Percentiles rank a stretch among this genome's conserved stretches.
phyloP scores from a whole-genome alignment of 192 early-diverging fungal genomes.

The Podila minutissima region DNA sequence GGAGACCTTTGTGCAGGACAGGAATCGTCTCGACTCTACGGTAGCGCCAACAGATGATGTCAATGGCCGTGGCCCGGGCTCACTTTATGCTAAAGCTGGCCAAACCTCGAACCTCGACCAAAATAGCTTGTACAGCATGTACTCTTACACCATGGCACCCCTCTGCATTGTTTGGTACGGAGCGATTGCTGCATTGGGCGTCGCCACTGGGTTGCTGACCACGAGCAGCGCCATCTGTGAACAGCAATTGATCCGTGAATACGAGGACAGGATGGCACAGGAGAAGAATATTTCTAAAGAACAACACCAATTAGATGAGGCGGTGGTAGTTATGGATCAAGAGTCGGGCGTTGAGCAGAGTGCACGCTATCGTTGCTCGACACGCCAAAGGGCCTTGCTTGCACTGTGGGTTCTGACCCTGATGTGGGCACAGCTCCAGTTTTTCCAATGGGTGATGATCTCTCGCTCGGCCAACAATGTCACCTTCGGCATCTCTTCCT shows the following conservation, averaged over 20 bases:
- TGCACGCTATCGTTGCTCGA: not conserved
- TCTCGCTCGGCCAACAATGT: not conserved
- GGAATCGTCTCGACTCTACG: not conserved
- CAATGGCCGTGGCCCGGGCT: not conserved
- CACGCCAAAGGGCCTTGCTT: not conserved
- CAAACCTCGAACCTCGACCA: not conserved
- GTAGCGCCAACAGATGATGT: not conserved
- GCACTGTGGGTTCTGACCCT: not conserved
- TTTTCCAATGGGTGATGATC: not conserved
- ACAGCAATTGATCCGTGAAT: not conserved
- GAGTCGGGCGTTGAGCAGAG: too few relatives aligned
- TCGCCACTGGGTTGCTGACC: slow-evolving; percentile 31
- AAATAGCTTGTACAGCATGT: not conserved
- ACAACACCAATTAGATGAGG: too few relatives aligned
- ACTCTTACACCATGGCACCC: not conserved
- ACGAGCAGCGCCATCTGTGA: slow-evolving; percentile 13
- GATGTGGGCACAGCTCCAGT: slow-evolving; percentile 1
- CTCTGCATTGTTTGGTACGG: slow-evolving; percentile 24
- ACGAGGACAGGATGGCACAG: not conserved
- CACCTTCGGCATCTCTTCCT: too few relatives aligned
- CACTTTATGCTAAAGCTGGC: not conserved
- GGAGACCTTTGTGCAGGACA: slow-evolving; percentile 14
- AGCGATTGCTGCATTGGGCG: slow-evolving; percentile 14
- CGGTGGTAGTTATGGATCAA: too few relatives aligned
- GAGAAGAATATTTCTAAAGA: too few relatives aligned